These are phyloP conservation scores for Penicillium alfredii DNA, from an alignment of 495 filamentous ascomycete species.

Conservation along the genomic window DNA sequence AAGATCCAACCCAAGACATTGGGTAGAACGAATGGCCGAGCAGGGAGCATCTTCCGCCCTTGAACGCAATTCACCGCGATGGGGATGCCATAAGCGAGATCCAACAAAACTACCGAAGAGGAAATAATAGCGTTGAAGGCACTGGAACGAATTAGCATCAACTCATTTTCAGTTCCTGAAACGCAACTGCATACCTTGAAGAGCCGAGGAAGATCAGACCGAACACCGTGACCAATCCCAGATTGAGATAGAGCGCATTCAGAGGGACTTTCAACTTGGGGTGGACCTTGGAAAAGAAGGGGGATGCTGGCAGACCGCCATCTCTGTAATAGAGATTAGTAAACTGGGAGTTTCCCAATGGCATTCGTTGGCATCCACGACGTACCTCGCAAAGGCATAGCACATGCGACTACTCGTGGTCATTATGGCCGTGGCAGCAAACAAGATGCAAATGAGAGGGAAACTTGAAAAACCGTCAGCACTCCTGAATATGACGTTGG, in stretches of 20 bases:
- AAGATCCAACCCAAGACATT: constrained; percentile 48
- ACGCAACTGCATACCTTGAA: constrained; percentile 32
- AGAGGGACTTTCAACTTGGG: constrained; percentile 58
- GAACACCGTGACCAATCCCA: constrained; percentile 58
- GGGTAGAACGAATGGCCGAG: constrained; percentile 56
- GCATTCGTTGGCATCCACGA: too few relatives aligned
- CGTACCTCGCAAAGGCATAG: constrained; percentile 61
- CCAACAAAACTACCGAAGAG: constrained; percentile 63
- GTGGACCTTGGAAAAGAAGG: constrained; percentile 59
- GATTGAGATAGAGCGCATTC: constrained; percentile 64
- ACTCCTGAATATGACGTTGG: background rate
- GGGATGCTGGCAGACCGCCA: constrained; percentile 62
- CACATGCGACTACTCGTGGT: constrained; percentile 72
- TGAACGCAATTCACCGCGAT: constrained; percentile 60
- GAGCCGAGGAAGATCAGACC: constrained; percentile 74
- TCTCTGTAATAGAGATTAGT: constrained; percentile 41
- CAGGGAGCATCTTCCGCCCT: constrained; percentile 59
- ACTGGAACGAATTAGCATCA: constrained; percentile 14
- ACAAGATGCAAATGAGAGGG: constrained; percentile 65
- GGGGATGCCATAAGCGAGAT: constrained; percentile 68
- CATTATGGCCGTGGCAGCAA: constrained; percentile 66
- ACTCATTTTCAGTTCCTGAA: too few relatives aligned
- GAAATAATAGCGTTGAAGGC: constrained; percentile 62
- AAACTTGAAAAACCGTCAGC: constrained; percentile 38
- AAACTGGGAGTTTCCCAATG: background rate